Conservation (phyloP, 768 basidiomycete genomes). For the Russula sp. region DNA sequence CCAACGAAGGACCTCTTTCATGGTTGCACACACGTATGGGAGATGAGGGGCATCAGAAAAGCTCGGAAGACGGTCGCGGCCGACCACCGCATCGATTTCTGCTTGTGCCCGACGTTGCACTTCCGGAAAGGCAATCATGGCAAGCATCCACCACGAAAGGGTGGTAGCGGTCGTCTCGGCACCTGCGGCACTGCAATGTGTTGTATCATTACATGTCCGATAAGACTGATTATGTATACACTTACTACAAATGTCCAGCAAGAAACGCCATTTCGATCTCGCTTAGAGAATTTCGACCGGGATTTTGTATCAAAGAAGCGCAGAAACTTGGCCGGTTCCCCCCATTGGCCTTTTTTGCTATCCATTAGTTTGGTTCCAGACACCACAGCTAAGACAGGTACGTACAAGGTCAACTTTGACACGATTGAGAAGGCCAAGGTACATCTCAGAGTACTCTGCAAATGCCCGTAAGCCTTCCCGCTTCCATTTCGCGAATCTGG, state of each 20-base stretch:
- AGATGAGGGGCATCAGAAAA: constrained; percentile 24
- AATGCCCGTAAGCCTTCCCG: constrained; percentile 27
- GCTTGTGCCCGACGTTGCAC: constrained; percentile 26
- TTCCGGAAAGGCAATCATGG: constrained; percentile 29
- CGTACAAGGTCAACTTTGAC: constrained; percentile 26
- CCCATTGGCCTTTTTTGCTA: neutral
- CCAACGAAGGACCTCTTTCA: constrained; percentile 27
- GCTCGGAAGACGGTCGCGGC: constrained; percentile 25
- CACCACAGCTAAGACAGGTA: neutral
- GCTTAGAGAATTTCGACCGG: constrained; percentile 8
- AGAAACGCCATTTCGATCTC: constrained; percentile 25
- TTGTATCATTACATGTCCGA: neutral
- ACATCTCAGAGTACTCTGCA: constrained; percentile 7
- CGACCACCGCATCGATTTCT: constrained; percentile 29
- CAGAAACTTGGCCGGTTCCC: neutral
- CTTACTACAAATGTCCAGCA: constrained; percentile 25
- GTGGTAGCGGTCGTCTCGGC: constrained; percentile 9
- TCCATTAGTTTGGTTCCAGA: neutral
- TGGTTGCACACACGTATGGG: constrained; percentile 28
- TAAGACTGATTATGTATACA: neutral
- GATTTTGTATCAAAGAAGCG: constrained; percentile 2
- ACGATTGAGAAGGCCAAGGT: constrained; percentile 25
- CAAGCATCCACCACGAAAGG: constrained; percentile 24
- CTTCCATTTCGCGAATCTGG: constrained; percentile 32
- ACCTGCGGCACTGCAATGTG: constrained; percentile 12